phyloP scores from a whole-genome alignment of 768 basidiomycete species.

The Amanita brunnescens region DNA sequence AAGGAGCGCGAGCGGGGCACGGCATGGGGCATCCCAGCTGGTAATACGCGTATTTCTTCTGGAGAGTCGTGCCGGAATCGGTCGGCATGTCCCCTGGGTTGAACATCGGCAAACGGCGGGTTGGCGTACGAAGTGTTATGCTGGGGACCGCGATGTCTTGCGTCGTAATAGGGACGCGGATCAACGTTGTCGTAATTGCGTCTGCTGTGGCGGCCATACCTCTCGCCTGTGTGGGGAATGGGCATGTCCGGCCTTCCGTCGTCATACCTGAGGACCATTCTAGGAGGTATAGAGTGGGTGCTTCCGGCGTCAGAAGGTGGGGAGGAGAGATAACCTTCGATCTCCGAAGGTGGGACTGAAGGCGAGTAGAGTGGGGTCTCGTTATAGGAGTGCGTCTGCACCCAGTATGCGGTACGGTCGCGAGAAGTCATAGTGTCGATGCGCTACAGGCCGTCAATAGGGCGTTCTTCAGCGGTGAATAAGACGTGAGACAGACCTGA shows the following conservation, averaged over 20 bases:
- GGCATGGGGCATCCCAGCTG: constrained; percentile 33
- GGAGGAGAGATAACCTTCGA: constrained; percentile 33
- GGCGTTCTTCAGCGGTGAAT: constrained; percentile 7
- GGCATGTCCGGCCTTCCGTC: constrained; percentile 60
- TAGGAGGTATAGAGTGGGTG: constrained; percentile 51
- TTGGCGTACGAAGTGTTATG: constrained; percentile 30
- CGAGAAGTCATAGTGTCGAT: constrained; percentile 47
- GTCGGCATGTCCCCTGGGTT: constrained; percentile 17
- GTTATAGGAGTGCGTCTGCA: constrained; percentile 31
- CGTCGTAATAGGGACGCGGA: background rate
- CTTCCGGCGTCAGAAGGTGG: constrained; percentile 42
- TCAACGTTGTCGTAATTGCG: constrained; percentile 1
- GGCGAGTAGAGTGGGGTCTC: constrained; percentile 44
- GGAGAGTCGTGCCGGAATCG: constrained; percentile 27
- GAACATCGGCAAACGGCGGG: constrained; percentile 21
- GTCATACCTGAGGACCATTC: constrained; percentile 61
- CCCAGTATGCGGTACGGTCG: constrained; percentile 60
- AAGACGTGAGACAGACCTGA: constrained; percentile 9
- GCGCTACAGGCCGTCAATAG: constrained; percentile 60
- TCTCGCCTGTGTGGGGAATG: constrained; percentile 36
- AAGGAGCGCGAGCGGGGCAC: constrained; percentile 39
- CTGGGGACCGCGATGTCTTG: constrained; percentile 24
- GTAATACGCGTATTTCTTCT: constrained; percentile 57
- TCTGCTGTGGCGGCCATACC: constrained; percentile 12
- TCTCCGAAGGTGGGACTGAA: constrained; percentile 44